A percentile compares a stretch with the other conserved stretches of the same genome.
Conservation (phyloP, 1,284 basidiomycete species). For the Cryptococcus sp. region DNA sequence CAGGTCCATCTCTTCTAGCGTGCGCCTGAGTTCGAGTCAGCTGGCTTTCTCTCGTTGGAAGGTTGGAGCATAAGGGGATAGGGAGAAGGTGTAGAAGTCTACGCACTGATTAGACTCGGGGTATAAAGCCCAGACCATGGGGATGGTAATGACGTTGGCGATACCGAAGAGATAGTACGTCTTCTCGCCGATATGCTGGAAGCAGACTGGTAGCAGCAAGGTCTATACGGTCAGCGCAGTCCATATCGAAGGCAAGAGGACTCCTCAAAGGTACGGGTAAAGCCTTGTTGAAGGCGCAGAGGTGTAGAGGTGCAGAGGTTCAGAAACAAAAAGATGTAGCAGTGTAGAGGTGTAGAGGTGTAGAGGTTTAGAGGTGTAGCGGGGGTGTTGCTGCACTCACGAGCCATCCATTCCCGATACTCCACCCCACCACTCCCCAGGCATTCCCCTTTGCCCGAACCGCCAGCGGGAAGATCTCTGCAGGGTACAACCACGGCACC, state of each 20-base stretch:
- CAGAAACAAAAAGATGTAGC: too few species aligned
- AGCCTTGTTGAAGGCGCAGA: too few species aligned
- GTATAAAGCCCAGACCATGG: constrained; percentile 15
- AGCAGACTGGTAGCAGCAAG: constrained; percentile 21
- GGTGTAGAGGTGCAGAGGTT: too few species aligned
- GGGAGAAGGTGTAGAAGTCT: too few species aligned
- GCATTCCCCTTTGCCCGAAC: constrained; percentile 34
- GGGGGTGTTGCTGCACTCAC: too few species aligned
- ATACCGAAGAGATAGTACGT: constrained; percentile 20
- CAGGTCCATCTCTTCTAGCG: constrained; percentile 18
- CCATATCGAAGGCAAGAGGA: not conserved
- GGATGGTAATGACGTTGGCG: constrained; percentile 13
- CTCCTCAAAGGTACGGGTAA: too few species aligned
- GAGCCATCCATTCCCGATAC: constrained; percentile 33
- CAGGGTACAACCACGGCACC: constrained; percentile 33
- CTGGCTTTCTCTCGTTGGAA: too few species aligned
- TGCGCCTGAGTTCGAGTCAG: too few species aligned
- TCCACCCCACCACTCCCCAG: constrained; percentile 33
- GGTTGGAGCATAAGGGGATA: not conserved
- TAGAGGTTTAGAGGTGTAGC: not conserved
- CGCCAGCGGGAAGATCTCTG: constrained; percentile 35
- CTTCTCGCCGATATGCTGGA: constrained; percentile 24
- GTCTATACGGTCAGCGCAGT: not conserved
- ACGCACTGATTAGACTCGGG: constrained; percentile 11
- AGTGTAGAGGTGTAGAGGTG: too few species aligned